Evolutionary conservation across 345 rosid genomes (phyloP).

Genomic region (Citrus inodora): DNA sequence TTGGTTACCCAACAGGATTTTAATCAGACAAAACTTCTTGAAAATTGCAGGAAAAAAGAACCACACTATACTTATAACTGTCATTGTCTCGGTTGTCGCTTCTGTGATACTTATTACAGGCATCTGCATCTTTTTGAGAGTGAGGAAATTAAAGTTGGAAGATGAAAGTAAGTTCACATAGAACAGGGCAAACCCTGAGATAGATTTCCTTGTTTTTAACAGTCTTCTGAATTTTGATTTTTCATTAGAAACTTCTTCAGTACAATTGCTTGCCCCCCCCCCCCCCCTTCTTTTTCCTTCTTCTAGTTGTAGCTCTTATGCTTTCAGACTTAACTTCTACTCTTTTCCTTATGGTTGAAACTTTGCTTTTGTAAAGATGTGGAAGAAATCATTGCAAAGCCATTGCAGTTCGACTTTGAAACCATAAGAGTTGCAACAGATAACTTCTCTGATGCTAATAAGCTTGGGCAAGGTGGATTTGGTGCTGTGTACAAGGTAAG

Average conservation of each 20-base stretch:
- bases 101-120: not conserved
- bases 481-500: conserved; percentile 11
- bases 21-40: not conserved
- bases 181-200: not conserved
- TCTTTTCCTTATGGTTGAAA: not conserved
- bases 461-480: conserved; percentile 51
- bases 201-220: not conserved
- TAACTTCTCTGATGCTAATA: conserved; percentile 32
- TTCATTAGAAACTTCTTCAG: not conserved
- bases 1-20: not conserved
- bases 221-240: not conserved
- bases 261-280: too few relatives aligned
- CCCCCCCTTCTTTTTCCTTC: too few relatives aligned
- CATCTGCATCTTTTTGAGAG: conserved; percentile 5
- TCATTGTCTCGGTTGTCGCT: not conserved
- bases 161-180: conserved; percentile 18
- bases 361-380: not conserved
- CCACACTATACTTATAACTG: not conserved
- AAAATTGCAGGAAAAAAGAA: conserved; percentile 16
- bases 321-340: not conserved
- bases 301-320: not conserved
- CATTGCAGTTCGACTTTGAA: conserved; percentile 23
- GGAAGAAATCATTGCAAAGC: conserved; percentile 7
- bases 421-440: conserved; percentile 35
- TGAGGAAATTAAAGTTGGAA: conserved; percentile 11